phyloP scores from a whole-genome alignment of 306 rosid genomes.

The Alnus rubra region DNA sequence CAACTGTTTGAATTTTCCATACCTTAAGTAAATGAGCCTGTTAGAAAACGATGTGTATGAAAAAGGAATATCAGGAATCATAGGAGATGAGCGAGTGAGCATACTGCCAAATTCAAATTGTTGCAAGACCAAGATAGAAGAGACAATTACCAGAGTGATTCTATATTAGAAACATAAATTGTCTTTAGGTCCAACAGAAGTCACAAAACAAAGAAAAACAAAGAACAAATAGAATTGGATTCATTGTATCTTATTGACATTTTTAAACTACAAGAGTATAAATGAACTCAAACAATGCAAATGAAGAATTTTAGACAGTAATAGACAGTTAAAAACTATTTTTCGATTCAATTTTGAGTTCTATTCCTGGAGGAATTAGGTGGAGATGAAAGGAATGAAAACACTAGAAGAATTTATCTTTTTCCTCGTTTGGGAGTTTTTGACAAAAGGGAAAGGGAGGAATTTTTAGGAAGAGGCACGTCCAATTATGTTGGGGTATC shows the following conservation, averaged over 20 bases:
- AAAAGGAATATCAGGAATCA: not conserved
- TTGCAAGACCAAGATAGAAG: too few species aligned
- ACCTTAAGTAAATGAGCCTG: not conserved
- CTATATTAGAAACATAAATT: too few species aligned
- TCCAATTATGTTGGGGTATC: not conserved
- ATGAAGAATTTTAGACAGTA: not conserved
- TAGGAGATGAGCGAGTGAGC: too few species aligned
- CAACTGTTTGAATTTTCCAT: constrained; percentile 34
- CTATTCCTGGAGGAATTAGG: not conserved
- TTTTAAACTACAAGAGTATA: too few species aligned
- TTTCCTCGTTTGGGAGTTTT: not conserved
- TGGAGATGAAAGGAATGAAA: too few species aligned
- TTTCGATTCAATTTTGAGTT: not conserved
- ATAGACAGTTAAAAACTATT: too few species aligned
- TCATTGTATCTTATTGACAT: too few species aligned
- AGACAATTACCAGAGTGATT: too few species aligned
- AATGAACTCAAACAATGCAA: not conserved
- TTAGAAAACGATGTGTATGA: not conserved
- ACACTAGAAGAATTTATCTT: not conserved
- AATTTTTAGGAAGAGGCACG: not conserved
- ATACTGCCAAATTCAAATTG: too few species aligned
- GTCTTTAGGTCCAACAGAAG: too few species aligned
- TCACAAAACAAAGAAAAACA: not conserved
- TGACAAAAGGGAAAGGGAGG: not conserved
- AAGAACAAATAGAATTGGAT: too few species aligned